Percentiles rank a stretch among this genome's conserved stretches.
phyloP scores from a whole-genome alignment of 1,284 basidiomycete species.

The Gomphus bonarii region DNA sequence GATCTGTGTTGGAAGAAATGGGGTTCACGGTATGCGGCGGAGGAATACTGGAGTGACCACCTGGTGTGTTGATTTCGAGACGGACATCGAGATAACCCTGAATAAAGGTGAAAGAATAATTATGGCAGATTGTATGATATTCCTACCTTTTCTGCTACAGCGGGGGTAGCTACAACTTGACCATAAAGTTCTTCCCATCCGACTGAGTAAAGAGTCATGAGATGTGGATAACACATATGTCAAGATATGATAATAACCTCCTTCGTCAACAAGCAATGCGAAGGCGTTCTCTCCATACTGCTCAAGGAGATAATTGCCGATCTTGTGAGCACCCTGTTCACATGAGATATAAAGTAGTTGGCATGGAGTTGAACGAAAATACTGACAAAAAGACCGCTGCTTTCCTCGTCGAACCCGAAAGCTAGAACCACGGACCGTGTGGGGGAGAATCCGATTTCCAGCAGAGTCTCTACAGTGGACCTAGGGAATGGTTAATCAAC shows the following conservation, averaged over 20 bases:
- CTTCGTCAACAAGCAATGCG: slow-evolving; percentile 52
- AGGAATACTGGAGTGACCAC: slow-evolving; percentile 60
- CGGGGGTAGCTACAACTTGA: slow-evolving; percentile 36
- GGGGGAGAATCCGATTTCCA: slow-evolving; percentile 41
- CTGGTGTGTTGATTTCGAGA: slow-evolving; percentile 44
- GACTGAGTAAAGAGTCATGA: slow-evolving; percentile 22
- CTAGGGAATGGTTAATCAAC: slow-evolving; percentile 26
- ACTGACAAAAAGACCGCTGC: slow-evolving; percentile 36
- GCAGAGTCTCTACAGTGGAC: slow-evolving; percentile 40
- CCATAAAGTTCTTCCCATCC: slow-evolving; percentile 27
- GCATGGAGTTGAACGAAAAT: slow-evolving; percentile 7
- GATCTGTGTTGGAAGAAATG: background rate
- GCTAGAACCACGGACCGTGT: slow-evolving; percentile 46
- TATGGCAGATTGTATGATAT: background rate
- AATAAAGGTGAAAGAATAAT: background rate
- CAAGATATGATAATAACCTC: slow-evolving; percentile 26
- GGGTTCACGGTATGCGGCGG: slow-evolving; percentile 41
- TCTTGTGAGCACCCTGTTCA: slow-evolving; percentile 35
- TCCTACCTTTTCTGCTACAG: slow-evolving; percentile 44
- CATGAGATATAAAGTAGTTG: slow-evolving; percentile 15
- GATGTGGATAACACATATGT: background rate
- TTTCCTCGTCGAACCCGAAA: slow-evolving; percentile 68
- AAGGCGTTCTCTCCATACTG: slow-evolving; percentile 51
- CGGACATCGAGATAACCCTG: slow-evolving; percentile 46
- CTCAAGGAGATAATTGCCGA: slow-evolving; percentile 37